Base-by-base conservation (phyloP, 495 filamentous ascomycete species). In the Glarea lozoyensis region DNA sequence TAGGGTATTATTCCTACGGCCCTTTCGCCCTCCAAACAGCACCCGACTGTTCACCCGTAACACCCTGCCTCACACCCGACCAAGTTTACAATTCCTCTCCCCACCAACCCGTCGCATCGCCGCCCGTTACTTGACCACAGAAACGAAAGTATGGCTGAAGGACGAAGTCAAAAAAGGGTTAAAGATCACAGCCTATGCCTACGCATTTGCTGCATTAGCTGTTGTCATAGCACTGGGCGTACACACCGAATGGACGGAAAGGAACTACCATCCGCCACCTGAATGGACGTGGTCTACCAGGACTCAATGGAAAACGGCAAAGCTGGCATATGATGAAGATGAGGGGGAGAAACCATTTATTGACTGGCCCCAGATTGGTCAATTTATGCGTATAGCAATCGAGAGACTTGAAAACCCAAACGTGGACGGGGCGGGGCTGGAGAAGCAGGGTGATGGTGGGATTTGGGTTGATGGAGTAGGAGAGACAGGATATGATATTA, bases 1-100 rank as follows among this genome's bases (percentile, higher is more conserved):
- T n/a, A 47, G 52, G 15, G 48, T 55, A 48, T 41, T 42, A 2
- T 36, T 42, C 19, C 41, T 52, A 3, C 48, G 45, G 32, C 48
- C 48, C 5, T 47, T 52, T 30, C 15, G 52, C 25, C 48, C 52
- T n/a, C 52, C 53, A 1, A 56, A 49, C 47, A 10, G 15, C 16
- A 9, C n/a, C 18, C 16, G 30, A 10, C 42, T 27, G 15, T 43
- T 47, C 1, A 50, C 52, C 27, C 47, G 47, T 16, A 55, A 55
- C 22, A 49, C 44, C 18, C 38, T 48, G 3, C 35, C 48, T 4
- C 45, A 43, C 19, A 20, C 47, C 17, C 78, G 88, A n/a, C 87
- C 88, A 20, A 82, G 89, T 56, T 64, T 92, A 19, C 83, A 84
- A 15, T 94, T 87, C 59, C 81, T 88, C 55, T 73, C 73, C 40